These are phyloP conservation scores for Thamnidium elegans DNA, from an alignment of 192 early-diverging fungal genomes.

Conservation along the genomic window DNA sequence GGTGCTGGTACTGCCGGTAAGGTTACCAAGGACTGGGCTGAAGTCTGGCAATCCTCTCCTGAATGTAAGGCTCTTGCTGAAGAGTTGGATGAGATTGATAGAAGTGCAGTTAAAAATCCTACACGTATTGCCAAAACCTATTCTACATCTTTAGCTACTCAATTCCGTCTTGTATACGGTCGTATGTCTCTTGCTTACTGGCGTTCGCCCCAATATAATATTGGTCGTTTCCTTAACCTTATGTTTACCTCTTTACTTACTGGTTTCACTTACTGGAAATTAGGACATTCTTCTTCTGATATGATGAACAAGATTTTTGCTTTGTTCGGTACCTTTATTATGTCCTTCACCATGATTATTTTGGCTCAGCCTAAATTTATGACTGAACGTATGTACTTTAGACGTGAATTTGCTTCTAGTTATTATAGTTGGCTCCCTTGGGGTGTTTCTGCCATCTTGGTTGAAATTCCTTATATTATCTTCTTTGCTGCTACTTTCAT, in stretches of 20 bases:
- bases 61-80: conserved; percentile 40
- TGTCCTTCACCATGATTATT: conserved; percentile 67
- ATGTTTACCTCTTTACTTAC: conserved; percentile 57
- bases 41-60: conserved; percentile 62
- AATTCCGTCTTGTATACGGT: conserved; percentile 56
- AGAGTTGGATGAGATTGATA: conserved; percentile 54
- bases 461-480: conserved; percentile 69
- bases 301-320: conserved; percentile 67
- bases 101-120: conserved; percentile 25
- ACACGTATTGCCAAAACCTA: conserved; percentile 40
- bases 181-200: conserved; percentile 70
- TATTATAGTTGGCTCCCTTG: conserved; percentile 73
- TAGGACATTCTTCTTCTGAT: conserved; percentile 52
- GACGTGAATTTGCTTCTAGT: conserved; percentile 61
- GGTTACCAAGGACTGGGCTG: conserved; percentile 62
- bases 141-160: conserved; percentile 42
- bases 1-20: conserved; percentile 62
- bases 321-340: conserved; percentile 66
- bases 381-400: conserved; percentile 63
- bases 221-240: conserved; percentile 62
- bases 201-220: conserved; percentile 73
- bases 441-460: conserved; percentile 55
- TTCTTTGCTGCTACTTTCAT: conserved; percentile 62
- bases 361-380: conserved; percentile 66
- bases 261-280: conserved; percentile 73